A percentile compares a stretch with the other conserved stretches of the same genome.
These are phyloP conservation scores for Monosporozyma aquatica DNA, from an alignment of 805 yeast species.

Conservation along the genomic window DNA sequence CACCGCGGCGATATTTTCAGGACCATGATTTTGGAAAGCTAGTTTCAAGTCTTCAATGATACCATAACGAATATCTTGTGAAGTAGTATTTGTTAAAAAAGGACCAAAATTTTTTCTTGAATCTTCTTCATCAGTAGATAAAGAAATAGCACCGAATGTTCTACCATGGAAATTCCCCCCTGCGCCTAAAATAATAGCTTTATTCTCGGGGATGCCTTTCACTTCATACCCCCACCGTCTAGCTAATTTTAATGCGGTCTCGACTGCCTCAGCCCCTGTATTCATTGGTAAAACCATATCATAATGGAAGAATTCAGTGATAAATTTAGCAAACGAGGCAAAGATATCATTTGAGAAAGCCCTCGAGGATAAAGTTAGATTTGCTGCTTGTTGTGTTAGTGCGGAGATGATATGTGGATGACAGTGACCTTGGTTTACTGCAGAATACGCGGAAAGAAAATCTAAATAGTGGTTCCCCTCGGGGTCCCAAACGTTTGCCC, in stretches of 20 bases:
- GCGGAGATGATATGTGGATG: slow-evolving; percentile 88
- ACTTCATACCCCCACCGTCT: slow-evolving; percentile 94
- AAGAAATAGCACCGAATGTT: slow-evolving; percentile 87
- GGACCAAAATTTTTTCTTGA: slow-evolving; percentile 88
- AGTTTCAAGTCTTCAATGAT: slow-evolving; percentile 75
- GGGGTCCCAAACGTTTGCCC: slow-evolving; percentile 97
- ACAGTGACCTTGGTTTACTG: slow-evolving; percentile 97
- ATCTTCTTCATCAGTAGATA: slow-evolving; percentile 86
- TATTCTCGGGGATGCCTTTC: slow-evolving; percentile 72
- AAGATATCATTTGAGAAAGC: slow-evolving; percentile 88
- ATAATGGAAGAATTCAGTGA: slow-evolving; percentile 81
- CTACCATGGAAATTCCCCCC: slow-evolving; percentile 93
- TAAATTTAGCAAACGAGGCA: slow-evolving; percentile 76
- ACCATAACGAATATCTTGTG: slow-evolving; percentile 66
- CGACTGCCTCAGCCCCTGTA: slow-evolving; percentile 98
- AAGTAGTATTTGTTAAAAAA: slow-evolving; percentile 69
- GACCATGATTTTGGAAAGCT: slow-evolving; percentile 71
- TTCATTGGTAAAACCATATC: slow-evolving; percentile 96
- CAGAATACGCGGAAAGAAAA: slow-evolving; percentile 89
- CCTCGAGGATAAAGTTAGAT: slow-evolving; percentile 78
- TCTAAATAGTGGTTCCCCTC: slow-evolving; percentile 92
- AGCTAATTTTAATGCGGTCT: slow-evolving; percentile 86
- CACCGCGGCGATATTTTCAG: slow-evolving; percentile 78
- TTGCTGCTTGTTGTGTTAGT: slow-evolving; percentile 75
- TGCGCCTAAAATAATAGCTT: slow-evolving; percentile 83